A percentile compares a stretch with the other conserved stretches of the same genome.
Evolutionary conservation across 345 rosid genomes (phyloP).

Genomic region (Cardiospermum halicacabum): DNA sequence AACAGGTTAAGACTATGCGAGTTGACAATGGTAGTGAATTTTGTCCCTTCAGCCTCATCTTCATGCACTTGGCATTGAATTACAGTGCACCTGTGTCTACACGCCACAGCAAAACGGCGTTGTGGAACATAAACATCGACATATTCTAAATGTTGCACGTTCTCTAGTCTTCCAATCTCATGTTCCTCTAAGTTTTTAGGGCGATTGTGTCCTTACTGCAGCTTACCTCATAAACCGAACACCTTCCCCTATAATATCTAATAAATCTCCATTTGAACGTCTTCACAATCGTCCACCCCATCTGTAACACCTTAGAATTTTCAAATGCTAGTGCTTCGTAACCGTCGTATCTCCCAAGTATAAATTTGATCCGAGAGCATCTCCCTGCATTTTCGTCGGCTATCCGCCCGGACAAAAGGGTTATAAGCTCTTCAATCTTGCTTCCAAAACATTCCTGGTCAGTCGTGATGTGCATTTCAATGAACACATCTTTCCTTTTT

Average conservation of each 20-base stretch:
- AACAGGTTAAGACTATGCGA: background rate
- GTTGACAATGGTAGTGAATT: slow-evolving; percentile 14
- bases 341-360: background rate
- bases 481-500: background rate
- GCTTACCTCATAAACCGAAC: background rate
- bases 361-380: slow-evolving; percentile 1
- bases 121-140: slow-evolving; percentile 5
- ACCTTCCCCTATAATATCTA: background rate
- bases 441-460: background rate
- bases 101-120: slow-evolving; percentile 18
- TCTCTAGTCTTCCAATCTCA: background rate
- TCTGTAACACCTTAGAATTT: background rate
- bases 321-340: slow-evolving; percentile 7
- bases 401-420: background rate
- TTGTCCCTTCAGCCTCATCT: background rate
- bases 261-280: slow-evolving; percentile 1
- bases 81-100: background rate
- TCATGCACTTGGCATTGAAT: background rate
- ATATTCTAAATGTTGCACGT: background rate
- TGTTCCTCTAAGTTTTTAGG: background rate
- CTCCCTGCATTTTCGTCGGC: background rate
- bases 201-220: background rate
- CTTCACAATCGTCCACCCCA: background rate
- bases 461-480: background rate
- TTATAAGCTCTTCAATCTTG: background rate